Base-by-base conservation (phyloP, 2,329 filamentous ascomycete species). In the Fusarium penzigii region DNA sequence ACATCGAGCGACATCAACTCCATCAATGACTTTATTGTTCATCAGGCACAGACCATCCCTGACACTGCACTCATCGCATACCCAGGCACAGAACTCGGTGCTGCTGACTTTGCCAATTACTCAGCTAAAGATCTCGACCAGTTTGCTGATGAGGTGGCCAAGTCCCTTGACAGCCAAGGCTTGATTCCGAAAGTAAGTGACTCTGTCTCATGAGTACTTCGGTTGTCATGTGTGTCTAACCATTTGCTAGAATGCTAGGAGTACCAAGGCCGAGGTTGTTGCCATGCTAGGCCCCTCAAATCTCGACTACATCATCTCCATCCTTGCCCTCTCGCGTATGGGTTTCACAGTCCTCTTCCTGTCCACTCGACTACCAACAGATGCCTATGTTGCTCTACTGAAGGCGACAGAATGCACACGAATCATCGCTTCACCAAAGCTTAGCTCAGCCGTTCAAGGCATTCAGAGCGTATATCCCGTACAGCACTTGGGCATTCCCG, bases 221-320 rank as follows among this genome's bases (percentile, higher is more conserved):
- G 20, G 36, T 38, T 14, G 8, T 10, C 12, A 5, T 9, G 5
- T 16, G 9, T 11, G 7, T 48, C 12, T 39, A 29, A 43, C 20
- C 16, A 34, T 2, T 17, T 11, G 17, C n/a, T 29, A 51, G 45
- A 34, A n/a, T 29, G 17, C 32, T 11, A 44, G 44, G 16, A 44
- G 36, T 17, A 38, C 34, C 17, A 48, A 53, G 49, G 44, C 52
- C 13, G 44, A 56, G n/a, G 71, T 83, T 17, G 78, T 76, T 1
- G 64, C 41, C 11, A 16, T 84, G 11, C 67, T 84, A 6, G 79
- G 77, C 1, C 72, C 74, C 1, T 83, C 80, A 1, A 77, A 78
- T 53, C 70, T 85, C 10, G 77, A 81, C 46, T 81, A 81, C 51
- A 71, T 83, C 39, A 68, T 84, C 38, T 76, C 78, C 4, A 69